phyloP scores from a whole-genome alignment of 768 basidiomycete species.

The Russula virescens region DNA sequence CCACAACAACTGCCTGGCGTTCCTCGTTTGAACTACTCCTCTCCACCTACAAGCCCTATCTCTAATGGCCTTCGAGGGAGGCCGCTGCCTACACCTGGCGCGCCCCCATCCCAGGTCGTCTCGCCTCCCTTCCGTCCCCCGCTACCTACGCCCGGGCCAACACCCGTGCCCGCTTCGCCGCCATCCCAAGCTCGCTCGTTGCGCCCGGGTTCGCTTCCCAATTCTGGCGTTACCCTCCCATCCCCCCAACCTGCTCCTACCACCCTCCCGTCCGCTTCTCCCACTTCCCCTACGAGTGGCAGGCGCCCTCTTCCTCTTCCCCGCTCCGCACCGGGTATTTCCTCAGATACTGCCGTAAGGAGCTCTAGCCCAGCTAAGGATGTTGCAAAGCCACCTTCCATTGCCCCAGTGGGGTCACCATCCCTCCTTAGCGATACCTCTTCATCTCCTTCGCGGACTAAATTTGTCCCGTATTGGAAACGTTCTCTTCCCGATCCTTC shows the following conservation, averaged over 20 bases:
- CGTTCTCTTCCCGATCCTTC: constrained; percentile 23
- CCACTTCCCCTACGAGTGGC: constrained; percentile 18
- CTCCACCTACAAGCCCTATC: constrained; percentile 22
- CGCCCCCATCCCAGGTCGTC: constrained; percentile 6
- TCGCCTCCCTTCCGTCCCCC: constrained; percentile 16
- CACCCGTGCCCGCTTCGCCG: constrained; percentile 17
- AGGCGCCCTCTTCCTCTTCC: constrained; percentile 23
- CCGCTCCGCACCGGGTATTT: not conserved
- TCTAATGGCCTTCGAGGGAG: constrained; percentile 17
- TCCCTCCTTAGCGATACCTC: not conserved
- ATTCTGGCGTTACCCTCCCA: not conserved
- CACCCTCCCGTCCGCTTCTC: constrained; percentile 13
- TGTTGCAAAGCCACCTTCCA: constrained; percentile 5
- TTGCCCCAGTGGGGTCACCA: not conserved
- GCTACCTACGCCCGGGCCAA: constrained; percentile 24
- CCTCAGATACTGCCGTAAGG: constrained; percentile 4
- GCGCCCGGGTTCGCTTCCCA: constrained; percentile 1
- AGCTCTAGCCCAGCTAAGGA: constrained; percentile 22
- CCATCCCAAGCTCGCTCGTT: not conserved
- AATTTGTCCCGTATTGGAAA: constrained; percentile 25
- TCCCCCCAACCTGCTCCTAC: constrained; percentile 4
- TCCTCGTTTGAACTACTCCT: constrained; percentile 9
- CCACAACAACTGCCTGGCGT: constrained; percentile 13
- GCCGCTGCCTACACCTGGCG: constrained; percentile 24
- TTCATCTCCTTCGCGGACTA: constrained; percentile 3